Evolutionary conservation across 1,139 yeast genomes (phyloP).

Genomic region (Kurtzmaniella quercitrusa): DNA sequence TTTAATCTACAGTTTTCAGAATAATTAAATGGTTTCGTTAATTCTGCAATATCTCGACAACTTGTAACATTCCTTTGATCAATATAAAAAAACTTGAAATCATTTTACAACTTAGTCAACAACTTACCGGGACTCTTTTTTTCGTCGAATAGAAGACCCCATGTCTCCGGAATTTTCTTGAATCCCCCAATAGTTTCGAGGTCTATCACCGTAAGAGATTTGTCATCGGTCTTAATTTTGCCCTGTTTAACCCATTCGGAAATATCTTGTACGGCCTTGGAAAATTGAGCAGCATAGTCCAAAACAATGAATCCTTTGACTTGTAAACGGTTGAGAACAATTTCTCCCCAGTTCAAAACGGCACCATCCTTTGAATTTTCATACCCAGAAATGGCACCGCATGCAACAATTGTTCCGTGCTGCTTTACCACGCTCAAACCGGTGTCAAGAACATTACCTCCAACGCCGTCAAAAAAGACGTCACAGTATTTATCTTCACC

Average conservation of each 20-base stretch:
- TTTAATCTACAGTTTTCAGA: too few species aligned
- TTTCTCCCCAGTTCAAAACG: conserved; percentile 21
- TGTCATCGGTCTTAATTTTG: conserved; percentile 14
- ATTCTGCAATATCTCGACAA: too few species aligned
- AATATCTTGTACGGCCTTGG: conserved; percentile 12
- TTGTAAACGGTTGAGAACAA: conserved; percentile 19
- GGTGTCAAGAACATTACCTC: conserved; percentile 19
- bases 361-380: conserved; percentile 15
- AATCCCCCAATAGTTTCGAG: conserved; percentile 28
- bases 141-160: conserved; percentile 39
- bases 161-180: conserved; percentile 36
- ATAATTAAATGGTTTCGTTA: too few species aligned
- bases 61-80: too few species aligned
- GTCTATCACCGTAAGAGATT: conserved; percentile 31
- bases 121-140: conserved; percentile 29
- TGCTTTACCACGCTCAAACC: conserved; percentile 17
- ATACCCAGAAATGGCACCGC: conserved; percentile 30
- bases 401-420: conserved; percentile 23
- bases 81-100: too few species aligned
- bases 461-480: conserved; percentile 23
- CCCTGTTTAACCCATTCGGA: conserved; percentile 19
- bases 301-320: conserved; percentile 20
- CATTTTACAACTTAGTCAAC: conserved; percentile 18
- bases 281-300: conserved; percentile 14
- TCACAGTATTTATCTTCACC: conserved; percentile 16